A percentile compares a stretch with the other conserved stretches of the same genome.
Evolutionary conservation across 2,329 filamentous ascomycete species (phyloP).

Genomic region (Calonectria pseudoturangicola): DNA sequence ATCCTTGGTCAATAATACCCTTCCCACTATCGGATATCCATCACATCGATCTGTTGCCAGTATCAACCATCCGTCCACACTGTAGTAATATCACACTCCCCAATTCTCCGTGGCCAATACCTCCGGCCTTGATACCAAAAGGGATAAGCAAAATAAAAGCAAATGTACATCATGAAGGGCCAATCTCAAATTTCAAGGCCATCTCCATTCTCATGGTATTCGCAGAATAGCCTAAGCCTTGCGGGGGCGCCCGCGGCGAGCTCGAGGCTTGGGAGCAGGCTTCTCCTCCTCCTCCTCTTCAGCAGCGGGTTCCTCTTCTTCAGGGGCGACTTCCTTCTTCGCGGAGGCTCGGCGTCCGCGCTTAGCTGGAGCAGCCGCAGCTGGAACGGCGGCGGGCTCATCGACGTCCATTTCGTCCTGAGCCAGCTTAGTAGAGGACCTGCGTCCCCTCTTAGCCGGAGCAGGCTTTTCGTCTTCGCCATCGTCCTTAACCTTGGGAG

Average conservation of each 20-base stretch:
- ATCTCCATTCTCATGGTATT: not conserved
- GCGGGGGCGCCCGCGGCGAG: constrained; percentile 30
- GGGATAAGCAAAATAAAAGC: not conserved
- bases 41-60: constrained; percentile 13
- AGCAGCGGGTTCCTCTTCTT: constrained; percentile 39
- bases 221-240: constrained; percentile 21
- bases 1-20: constrained; percentile 14
- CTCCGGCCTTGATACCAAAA: not conserved
- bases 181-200: constrained; percentile 12
- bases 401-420: constrained; percentile 47
- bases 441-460: constrained; percentile 54
- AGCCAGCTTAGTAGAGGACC: constrained; percentile 22
- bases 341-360: constrained; percentile 37
- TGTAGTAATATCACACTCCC: constrained; percentile 6
- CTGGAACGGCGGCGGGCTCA: constrained; percentile 27
- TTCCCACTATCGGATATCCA: not conserved
- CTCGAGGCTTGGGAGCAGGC: constrained; percentile 54
- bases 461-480: constrained; percentile 47
- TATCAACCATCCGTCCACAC: not conserved
- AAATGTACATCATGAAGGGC: constrained; percentile 15
- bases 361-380: constrained; percentile 34
- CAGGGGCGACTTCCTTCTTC: constrained; percentile 45
- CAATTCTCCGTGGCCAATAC: constrained; percentile 10
- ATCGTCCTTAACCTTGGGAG: constrained; percentile 30
- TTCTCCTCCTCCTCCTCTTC: constrained; percentile 50